These are phyloP conservation scores for Phoenix roebelenii DNA, from an alignment of 176 grass and related monocot genomes.

Conservation along the genomic window DNA sequence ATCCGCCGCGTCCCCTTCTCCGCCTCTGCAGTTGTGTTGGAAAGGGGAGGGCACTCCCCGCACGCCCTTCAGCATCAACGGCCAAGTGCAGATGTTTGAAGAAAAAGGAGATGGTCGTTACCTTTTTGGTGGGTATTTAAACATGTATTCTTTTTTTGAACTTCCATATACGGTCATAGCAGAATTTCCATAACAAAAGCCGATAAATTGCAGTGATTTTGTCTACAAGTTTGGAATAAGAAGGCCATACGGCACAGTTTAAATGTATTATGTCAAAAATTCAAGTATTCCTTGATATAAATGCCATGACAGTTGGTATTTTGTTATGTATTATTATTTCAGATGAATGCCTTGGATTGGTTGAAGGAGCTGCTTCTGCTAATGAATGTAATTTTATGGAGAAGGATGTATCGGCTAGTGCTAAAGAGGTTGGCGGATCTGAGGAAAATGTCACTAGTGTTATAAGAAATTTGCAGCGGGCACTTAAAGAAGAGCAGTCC, in stretches of 20 bases:
- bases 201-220: no score
- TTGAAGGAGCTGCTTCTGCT: conserved; percentile 3
- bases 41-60: neutral
- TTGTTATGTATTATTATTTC: neutral
- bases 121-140: conserved; percentile 2
- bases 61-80: neutral
- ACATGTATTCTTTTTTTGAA: no score
- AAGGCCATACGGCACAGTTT: neutral
- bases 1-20: neutral
- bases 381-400: neutral
- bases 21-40: neutral
- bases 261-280: neutral
- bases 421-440: neutral
- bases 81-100: neutral
- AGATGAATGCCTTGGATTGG: neutral
- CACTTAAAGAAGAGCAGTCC: conserved; percentile 29
- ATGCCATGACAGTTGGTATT: neutral
- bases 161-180: no score
- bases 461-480: conserved; percentile 17
- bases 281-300: neutral
- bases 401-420: neutral
- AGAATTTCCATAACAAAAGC: no score
- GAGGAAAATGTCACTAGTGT: neutral
- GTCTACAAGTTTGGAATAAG: no score
- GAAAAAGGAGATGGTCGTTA: neutral